These are phyloP conservation scores for Selaginella moellendorffii DNA, from an alignment of 75 land plant genomes.

Conservation along the genomic window DNA sequence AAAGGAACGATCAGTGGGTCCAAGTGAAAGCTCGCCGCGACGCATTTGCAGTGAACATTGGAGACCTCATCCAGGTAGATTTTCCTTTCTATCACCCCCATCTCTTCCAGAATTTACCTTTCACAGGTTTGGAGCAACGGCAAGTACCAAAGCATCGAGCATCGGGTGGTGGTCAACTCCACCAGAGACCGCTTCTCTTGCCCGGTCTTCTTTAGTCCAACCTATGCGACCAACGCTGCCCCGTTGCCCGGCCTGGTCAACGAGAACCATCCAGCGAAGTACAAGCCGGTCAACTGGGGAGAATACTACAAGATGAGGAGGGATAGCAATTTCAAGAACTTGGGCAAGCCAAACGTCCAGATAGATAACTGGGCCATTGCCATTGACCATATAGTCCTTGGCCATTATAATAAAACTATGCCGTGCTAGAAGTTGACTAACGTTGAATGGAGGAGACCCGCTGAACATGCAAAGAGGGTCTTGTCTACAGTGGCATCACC, in stretches of 20 bases:
- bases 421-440: too few relatives aligned
- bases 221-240: slow-evolving; percentile 26
- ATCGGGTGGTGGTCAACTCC: slow-evolving; percentile 57
- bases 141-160: slow-evolving; percentile 62
- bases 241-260: slow-evolving; percentile 44
- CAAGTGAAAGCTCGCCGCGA: neutral
- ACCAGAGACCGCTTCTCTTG: slow-evolving; percentile 44
- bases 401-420: too few relatives aligned
- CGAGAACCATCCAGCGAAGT: slow-evolving; percentile 36
- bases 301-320: slow-evolving; percentile 37
- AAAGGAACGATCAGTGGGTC: neutral
- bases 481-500: too few relatives aligned
- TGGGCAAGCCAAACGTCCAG: slow-evolving; percentile 54
- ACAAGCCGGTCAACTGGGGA: slow-evolving; percentile 57
- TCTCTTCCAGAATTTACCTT: too few relatives aligned
- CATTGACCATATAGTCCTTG: too few relatives aligned
- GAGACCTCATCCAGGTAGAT: neutral
- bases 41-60: neutral
- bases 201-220: slow-evolving; percentile 54
- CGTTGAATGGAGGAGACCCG: too few relatives aligned
- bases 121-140: slow-evolving; percentile 75
- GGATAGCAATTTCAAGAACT: slow-evolving; percentile 53
- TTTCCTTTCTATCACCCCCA: too few relatives aligned
- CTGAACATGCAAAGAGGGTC: too few relatives aligned
- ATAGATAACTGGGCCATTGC: slow-evolving; percentile 35